These are phyloP conservation scores for Orbilia blumenaviensis DNA, from an alignment of 2,329 filamentous ascomycete genomes.

Conservation along the genomic window DNA sequence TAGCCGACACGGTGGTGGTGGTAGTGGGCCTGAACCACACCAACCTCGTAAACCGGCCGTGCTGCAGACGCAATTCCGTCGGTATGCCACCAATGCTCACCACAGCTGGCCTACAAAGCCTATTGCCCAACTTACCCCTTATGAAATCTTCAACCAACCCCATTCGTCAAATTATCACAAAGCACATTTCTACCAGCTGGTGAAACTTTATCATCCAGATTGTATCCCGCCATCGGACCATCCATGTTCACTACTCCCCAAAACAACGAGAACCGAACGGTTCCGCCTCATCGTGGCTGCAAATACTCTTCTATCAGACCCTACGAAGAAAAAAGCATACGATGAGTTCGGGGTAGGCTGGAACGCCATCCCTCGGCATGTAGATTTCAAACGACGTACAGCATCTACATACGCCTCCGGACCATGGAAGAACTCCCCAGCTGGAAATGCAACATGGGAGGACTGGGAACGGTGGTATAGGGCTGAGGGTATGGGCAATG, in stretches of 20 bases:
- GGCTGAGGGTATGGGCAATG: slow-evolving; percentile 62
- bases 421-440: slow-evolving; percentile 64
- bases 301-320: slow-evolving; percentile 85
- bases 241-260: slow-evolving; percentile 65
- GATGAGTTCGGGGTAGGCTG: slow-evolving; percentile 85
- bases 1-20: too few species aligned
- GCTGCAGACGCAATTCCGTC: neutral
- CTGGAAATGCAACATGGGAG: slow-evolving; percentile 91
- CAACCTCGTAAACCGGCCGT: neutral
- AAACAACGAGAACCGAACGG: slow-evolving; percentile 77
- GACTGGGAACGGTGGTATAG: slow-evolving; percentile 88
- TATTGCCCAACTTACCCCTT: slow-evolving; percentile 39
- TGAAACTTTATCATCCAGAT: slow-evolving; percentile 96
- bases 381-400: slow-evolving; percentile 58
- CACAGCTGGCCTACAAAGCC: slow-evolving; percentile 38
- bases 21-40: neutral
- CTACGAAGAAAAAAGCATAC: slow-evolving; percentile 79
- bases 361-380: slow-evolving; percentile 60
- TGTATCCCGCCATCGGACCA: slow-evolving; percentile 64
- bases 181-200: slow-evolving; percentile 83
- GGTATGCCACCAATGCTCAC: slow-evolving; percentile 13
- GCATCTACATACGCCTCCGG: slow-evolving; percentile 57
- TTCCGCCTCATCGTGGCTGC: slow-evolving; percentile 89
- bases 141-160: slow-evolving; percentile 51
- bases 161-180: slow-evolving; percentile 65